Conservation (phyloP, 1,284 basidiomycete species). For the Cryptococcus deneoformans region DNA sequence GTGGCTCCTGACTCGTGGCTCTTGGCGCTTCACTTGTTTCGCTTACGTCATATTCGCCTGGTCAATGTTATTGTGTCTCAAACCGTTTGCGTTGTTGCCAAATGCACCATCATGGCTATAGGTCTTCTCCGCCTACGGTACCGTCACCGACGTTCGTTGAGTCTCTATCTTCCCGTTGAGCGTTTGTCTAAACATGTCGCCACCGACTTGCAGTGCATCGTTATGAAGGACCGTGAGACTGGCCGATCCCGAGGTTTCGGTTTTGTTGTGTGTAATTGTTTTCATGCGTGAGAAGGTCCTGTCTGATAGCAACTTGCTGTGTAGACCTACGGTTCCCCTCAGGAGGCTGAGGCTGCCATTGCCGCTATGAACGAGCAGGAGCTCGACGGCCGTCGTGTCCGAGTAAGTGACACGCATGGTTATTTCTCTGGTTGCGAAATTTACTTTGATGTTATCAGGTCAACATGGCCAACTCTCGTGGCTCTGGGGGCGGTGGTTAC, state of each 20-base stretch:
- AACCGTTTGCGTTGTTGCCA: background rate
- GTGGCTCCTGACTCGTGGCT: conserved; percentile 3
- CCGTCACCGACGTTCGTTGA: conserved; percentile 47
- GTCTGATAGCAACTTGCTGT: background rate
- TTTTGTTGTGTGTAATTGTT: conserved; percentile 61
- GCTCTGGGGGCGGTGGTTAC: conserved; percentile 51
- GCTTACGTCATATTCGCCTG: conserved; percentile 2
- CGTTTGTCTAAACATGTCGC: background rate
- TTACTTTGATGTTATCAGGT: conserved; percentile 57
- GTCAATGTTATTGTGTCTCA: background rate
- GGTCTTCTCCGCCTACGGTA: conserved; percentile 47
- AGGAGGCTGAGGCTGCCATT: conserved; percentile 81
- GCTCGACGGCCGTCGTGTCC: conserved; percentile 86
- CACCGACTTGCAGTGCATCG: conserved; percentile 64
- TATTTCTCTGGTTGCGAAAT: background rate
- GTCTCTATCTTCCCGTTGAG: background rate
- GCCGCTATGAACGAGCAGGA: conserved; percentile 80
- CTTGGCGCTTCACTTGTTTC: conserved; percentile 7
- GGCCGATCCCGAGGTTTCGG: conserved; percentile 95
- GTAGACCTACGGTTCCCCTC: conserved; percentile 59
- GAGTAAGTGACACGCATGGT: conserved; percentile 26
- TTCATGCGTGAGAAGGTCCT: background rate
- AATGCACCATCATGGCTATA: conserved; percentile 10
- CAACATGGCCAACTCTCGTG: conserved; percentile 86
- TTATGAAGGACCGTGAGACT: conserved; percentile 97